Conservation (phyloP, 345 rosid species). For the Psidium guajava region DNA sequence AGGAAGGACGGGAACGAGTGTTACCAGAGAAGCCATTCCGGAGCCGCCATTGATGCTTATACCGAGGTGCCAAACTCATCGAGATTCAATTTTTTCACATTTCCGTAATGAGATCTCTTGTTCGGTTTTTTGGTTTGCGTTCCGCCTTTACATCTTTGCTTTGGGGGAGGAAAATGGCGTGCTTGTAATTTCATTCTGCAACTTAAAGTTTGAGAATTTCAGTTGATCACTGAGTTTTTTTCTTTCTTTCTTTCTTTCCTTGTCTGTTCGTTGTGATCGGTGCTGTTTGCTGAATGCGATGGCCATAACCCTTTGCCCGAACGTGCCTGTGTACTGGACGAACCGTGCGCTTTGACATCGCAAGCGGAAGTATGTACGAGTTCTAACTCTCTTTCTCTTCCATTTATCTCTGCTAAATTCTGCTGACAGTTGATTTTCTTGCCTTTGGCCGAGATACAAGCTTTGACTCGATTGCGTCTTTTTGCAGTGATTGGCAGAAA, state of each 20-base stretch:
- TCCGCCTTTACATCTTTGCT: not conserved
- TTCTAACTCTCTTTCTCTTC: not conserved
- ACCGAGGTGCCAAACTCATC: slow-evolving; percentile 40
- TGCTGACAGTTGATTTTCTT: too few relatives aligned
- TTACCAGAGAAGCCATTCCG: slow-evolving; percentile 51
- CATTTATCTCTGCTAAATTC: too few relatives aligned
- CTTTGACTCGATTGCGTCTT: not conserved
- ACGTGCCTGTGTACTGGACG: slow-evolving; percentile 74
- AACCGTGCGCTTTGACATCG: slow-evolving; percentile 81
- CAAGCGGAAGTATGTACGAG: slow-evolving; percentile 60
- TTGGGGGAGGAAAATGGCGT: not conserved
- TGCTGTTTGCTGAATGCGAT: slow-evolving; percentile 1
- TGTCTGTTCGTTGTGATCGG: not conserved
- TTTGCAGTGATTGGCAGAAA: slow-evolving; percentile 60
- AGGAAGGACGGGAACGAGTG: slow-evolving; percentile 52
- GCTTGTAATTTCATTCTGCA: not conserved
- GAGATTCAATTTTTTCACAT: not conserved
- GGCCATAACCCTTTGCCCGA: slow-evolving; percentile 83
- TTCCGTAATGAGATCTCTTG: not conserved
- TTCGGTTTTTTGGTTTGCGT: not conserved
- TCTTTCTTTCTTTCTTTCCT: not conserved
- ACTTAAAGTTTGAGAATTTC: not conserved
- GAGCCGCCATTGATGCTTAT: slow-evolving; percentile 91
- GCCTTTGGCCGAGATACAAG: not conserved
- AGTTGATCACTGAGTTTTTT: not conserved